Percentiles rank a stretch among this genome's conserved stretches.
phyloP scores from a whole-genome alignment of 495 filamentous ascomycete species.

The Elaphomyces granulatus region DNA sequence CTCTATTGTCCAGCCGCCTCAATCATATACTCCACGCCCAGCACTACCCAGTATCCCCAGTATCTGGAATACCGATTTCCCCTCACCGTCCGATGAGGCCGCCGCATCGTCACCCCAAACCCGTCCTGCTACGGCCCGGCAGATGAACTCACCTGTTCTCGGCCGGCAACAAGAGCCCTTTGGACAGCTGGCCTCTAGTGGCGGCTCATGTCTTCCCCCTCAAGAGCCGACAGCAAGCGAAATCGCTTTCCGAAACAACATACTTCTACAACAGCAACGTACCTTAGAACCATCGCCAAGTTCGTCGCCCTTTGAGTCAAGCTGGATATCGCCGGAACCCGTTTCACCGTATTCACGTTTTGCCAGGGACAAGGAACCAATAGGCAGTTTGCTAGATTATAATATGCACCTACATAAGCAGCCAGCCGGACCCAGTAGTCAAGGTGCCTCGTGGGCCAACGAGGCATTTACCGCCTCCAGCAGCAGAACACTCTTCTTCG shows the following conservation, averaged over 20 bases:
- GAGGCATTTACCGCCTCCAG: conserved; percentile 31
- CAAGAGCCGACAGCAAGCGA: conserved; percentile 20
- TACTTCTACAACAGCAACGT: background rate
- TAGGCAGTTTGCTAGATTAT: background rate
- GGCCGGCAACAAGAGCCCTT: conserved; percentile 11
- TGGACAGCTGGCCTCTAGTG: background rate
- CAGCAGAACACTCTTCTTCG: conserved; percentile 12
- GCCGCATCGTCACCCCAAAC: conserved; percentile 23
- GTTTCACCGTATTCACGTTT: background rate
- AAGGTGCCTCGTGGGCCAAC: conserved; percentile 25
- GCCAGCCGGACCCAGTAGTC: background rate
- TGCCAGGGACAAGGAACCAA: background rate
- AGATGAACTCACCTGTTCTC: conserved; percentile 17
- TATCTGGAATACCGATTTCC: conserved; percentile 34
- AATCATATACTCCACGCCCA: conserved; percentile 24
- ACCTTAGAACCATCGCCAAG: conserved; percentile 1
- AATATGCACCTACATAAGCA: background rate
- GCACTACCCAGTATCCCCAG: conserved; percentile 27
- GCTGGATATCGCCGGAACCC: conserved; percentile 1
- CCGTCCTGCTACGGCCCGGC: conserved; percentile 7
- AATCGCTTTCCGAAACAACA: conserved; percentile 1
- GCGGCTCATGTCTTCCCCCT: conserved; percentile 11
- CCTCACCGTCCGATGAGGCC: conserved; percentile 12
- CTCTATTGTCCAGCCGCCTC: conserved; percentile 23
- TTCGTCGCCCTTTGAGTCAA: background rate